A percentile compares a stretch with the other conserved stretches of the same genome.
Conservation (phyloP, 352 stramenopile genomes). For the Phytophthora europaea region DNA sequence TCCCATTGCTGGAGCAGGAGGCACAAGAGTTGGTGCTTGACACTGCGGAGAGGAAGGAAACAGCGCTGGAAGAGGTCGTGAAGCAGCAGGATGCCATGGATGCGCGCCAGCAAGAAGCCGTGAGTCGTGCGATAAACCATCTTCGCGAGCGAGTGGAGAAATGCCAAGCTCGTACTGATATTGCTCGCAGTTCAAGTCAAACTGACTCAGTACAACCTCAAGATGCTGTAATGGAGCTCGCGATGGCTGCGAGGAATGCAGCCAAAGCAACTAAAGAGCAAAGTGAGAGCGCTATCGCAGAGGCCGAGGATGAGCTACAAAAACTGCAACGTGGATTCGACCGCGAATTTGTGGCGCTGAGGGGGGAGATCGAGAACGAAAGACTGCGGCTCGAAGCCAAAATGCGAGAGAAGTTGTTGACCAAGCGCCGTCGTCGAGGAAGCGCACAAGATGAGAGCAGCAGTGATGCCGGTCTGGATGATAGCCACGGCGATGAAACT, state of each 20-base stretch:
- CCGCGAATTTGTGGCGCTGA: constrained; percentile 18
- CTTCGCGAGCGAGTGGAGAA: constrained; percentile 26
- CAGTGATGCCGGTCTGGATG: not conserved
- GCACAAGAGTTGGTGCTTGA: constrained; percentile 18
- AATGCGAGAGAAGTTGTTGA: constrained; percentile 19
- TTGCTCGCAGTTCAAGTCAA: not conserved
- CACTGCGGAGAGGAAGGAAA: constrained; percentile 28
- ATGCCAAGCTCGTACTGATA: not conserved
- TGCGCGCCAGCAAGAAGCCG: constrained; percentile 24
- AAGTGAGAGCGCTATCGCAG: constrained; percentile 15
- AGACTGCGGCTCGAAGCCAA: constrained; percentile 30
- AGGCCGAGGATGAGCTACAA: constrained; percentile 24
- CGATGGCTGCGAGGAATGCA: not conserved
- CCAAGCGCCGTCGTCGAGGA: constrained; percentile 13
- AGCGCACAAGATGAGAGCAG: not conserved
- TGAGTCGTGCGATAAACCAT: constrained; percentile 13
- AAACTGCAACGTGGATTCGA: constrained; percentile 31
- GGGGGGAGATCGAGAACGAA: constrained; percentile 31
- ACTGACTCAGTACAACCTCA: not conserved
- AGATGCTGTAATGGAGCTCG: constrained; percentile 8
- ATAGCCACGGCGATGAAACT: not conserved
- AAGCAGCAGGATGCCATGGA: constrained; percentile 57
- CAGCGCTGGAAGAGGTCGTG: constrained; percentile 44
- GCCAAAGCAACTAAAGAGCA: constrained; percentile 19
- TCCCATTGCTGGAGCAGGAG: constrained; percentile 4